Evolutionary conservation across 1,139 yeast genomes (phyloP), one percentile per base, ranked within the genome.

Genomic region (Hemisphaericaspora subhashii): DNA sequence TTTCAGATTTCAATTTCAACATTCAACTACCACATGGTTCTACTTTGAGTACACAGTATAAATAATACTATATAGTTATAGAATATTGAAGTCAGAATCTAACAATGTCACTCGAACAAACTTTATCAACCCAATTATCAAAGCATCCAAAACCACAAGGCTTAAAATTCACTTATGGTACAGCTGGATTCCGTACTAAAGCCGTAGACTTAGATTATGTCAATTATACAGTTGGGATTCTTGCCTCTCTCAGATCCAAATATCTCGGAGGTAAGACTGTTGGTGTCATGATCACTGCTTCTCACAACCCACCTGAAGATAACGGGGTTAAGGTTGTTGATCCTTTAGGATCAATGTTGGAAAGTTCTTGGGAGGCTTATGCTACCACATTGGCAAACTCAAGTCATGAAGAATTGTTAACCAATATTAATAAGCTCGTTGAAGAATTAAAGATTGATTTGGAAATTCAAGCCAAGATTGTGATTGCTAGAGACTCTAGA

Each of bases 311-410:
- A 0, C 96, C 98, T 0, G 73, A 72, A 37, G 98, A 92, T 56
- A 92, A 92, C 52, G 98, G 98, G n/a, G 96, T 92, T 42, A 92
- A 92, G 64, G 73, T 92, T 17, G 89, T 90, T 28, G 98, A 92
- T 52, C 98, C 98, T 1, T 66, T 77, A 60, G 98, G 98, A 23
- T 92, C 86, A 49, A 92, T 92, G 98, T 74, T 92, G 51, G 87
- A 81, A 44, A 78, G 80, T 40, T 57, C 74, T 11, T 94, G 98
- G 98, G 98, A 92, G 59, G 63, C 71, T 2, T 69, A 81, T 51
- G 96, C 96, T 22, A 87, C 96, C 1, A 55, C 62, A 22, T 66
- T 92, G 48, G 97, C 98, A 43, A 92, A 92, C 57, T 70, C 87
- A 3, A 52, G 64, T 52, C 83, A 50, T 54, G 75, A 52, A 8